phyloP scores from a whole-genome alignment of 139 green algal species.

The Chlamydomonas sp. region DNA sequence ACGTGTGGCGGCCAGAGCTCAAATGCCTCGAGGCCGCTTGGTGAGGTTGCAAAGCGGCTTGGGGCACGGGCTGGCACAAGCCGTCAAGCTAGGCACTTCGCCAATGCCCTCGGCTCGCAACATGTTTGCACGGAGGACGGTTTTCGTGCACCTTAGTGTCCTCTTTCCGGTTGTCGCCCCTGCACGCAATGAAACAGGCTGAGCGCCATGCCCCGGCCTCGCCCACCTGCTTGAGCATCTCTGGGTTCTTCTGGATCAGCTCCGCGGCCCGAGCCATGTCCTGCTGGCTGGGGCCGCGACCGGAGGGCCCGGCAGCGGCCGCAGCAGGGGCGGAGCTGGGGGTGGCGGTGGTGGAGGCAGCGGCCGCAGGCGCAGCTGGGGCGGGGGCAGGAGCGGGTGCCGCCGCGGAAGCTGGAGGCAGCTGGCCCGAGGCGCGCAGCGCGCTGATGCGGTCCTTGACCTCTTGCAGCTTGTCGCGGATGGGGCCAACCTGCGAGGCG shows the following conservation, averaged over 20 bases:
- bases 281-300: not conserved
- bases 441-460: constrained; percentile 37
- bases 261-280: constrained; percentile 17
- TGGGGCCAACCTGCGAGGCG: constrained; percentile 47
- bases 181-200: too few relatives aligned
- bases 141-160: too few relatives aligned
- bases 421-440: constrained; percentile 5
- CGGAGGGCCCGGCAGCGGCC: not conserved
- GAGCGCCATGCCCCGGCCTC: not conserved
- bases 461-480: constrained; percentile 62
- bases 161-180: too few relatives aligned
- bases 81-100: too few relatives aligned
- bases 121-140: too few relatives aligned
- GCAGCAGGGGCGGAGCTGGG: not conserved
- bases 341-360: not conserved
- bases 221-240: constrained; percentile 45
- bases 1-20: too few relatives aligned
- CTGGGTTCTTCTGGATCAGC: constrained; percentile 55
- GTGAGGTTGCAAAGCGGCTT: too few relatives aligned
- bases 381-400: not conserved
- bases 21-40: too few relatives aligned
- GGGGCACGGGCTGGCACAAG: too few relatives aligned
- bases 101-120: too few relatives aligned
- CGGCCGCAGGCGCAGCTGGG: not conserved
- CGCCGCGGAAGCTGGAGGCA: not conserved